Base-by-base conservation (phyloP, 1,284 basidiomycete species). In the Amylostereum areolatum region DNA sequence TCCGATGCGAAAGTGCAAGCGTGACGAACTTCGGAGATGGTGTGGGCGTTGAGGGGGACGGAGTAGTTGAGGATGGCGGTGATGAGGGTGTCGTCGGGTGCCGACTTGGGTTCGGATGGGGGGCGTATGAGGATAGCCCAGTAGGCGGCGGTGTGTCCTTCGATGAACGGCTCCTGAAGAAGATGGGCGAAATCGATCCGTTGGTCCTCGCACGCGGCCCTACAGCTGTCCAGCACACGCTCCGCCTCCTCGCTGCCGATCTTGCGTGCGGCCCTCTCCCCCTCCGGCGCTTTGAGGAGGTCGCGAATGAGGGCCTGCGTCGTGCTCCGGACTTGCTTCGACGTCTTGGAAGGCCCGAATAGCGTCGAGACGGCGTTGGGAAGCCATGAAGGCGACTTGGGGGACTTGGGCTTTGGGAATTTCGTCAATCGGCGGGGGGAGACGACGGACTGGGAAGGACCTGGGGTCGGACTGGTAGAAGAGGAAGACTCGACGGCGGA, bases 141-240 rank as follows among this genome's bases (percentile, higher is more conserved):
- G 41, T 43, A 43, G 25, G 30, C n/a, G 41, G 41, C 24, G 4
- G 41, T 43, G 25, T 43, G 41, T 24, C 27, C n/a, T n/a, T 43
- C 41, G 41, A 43, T 43, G 41, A 43, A 43, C 25, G 41, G 41
- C 28, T 43, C 41, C 11, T 28, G 41, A 43, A 43, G 41, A 28
- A 43, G 25, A 12, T 12, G 12, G 6, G 8, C 41, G 10, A 43
- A 28, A 6, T 24, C 18, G 25, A 43, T 12, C 25, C n/a, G 12
- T 27, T 43, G 12, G 5, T 24, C 41, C 5, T 24, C 41, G 30
- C 41, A 43, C 5, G 41, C 41, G 7, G n/a, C 41, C 5, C 25
- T 28, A n/a, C 41, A 43, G 12, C 24, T 27, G 10, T 43, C 41
- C 25, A 43, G 41, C 4, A 43, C 27, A 25, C 12, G 5, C 12